A percentile compares a stretch with the other conserved stretches of the same genome.
Evolutionary conservation across 441 rosid species (phyloP).

Genomic region (Erysimum cheiri): DNA sequence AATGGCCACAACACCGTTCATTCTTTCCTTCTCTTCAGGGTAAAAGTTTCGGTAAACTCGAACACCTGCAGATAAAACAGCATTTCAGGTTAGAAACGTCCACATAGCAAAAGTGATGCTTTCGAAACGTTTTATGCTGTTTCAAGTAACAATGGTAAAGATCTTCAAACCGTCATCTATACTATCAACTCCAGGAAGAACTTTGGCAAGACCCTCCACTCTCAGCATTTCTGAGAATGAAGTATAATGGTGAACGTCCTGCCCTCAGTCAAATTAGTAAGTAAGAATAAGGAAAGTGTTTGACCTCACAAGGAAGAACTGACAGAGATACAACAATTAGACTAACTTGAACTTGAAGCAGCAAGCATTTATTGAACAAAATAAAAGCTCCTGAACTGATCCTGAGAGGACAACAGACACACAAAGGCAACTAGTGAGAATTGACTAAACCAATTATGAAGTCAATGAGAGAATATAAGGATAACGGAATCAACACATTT

Average conservation of each 20-base stretch:
- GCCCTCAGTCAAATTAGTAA: constrained; percentile 33
- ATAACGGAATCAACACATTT: not conserved
- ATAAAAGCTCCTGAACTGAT: constrained; percentile 55
- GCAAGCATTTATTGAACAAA: constrained; percentile 63
- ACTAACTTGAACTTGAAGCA: constrained; percentile 63
- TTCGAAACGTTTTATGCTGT: not conserved
- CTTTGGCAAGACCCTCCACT: constrained; percentile 60
- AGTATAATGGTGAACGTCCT: constrained; percentile 62
- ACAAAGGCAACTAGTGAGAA: constrained; percentile 20
- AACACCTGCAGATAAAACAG: constrained; percentile 53
- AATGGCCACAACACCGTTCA: constrained; percentile 75
- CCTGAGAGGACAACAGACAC: constrained; percentile 45
- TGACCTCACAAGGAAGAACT: not conserved
- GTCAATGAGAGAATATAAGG: not conserved
- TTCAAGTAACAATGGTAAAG: constrained; percentile 1
- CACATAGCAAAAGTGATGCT: constrained; percentile 1
- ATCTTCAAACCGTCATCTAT: constrained; percentile 70
- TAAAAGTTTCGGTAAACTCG: constrained; percentile 72
- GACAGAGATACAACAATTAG: constrained; percentile 1
- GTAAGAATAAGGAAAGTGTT: constrained; percentile 6
- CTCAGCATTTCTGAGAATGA: constrained; percentile 78
- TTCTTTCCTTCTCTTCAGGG: constrained; percentile 69
- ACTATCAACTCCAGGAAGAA: constrained; percentile 74
- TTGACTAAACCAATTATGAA: not conserved
- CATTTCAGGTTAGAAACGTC: constrained; percentile 8